Base-by-base conservation (phyloP, 176 grass and related monocot genomes). In the Olyra latifolia region DNA sequence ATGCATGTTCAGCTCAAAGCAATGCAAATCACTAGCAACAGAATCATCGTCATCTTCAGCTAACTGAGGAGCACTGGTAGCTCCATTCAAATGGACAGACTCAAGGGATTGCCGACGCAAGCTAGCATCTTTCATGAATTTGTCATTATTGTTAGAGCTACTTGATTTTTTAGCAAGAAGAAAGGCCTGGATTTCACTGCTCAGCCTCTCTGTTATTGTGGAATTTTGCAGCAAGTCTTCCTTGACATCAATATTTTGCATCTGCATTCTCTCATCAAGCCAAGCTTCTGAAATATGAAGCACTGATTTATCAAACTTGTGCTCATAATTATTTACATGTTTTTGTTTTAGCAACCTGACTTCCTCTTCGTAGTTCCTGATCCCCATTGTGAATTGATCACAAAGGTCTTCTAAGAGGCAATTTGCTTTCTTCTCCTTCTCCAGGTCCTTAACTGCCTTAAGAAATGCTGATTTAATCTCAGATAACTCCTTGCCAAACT, bases 261-360 rank as follows among this genome's bases (percentile, higher is more conserved):
- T 93, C 82, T 97, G 91, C 81, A 91, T 76, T 69, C 94, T 78
- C 68, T 93, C 94, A 71, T 97, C 94, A 54, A 97, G 73, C 94
- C 94, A 97, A 60, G 91, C 74, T 88, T 93, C 94, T 20, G 81
- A 72, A 72, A 93, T 74, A 83, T 97, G 91, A 77, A 97, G 91
- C 69, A 91, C 80, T 45, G 88, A 76, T 69, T 88, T 88, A 85
- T 97, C 94, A 83, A 97, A 89, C 23, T 83, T 89, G 74, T 78
- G 52, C 58, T 84, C 88, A 68, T 75, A 75, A 66, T 70, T 83
- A 65, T 89, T 89, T 58, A 19, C 67, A 40, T 81, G 61, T 54
- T 61, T 91, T 87, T 93, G 94, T 68, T 93, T 97, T 72, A 93
- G 71, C 24, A 82, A 28, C 78, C 94, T 91, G 62, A 97, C 86